These are phyloP conservation scores for Acanthamoeba royreba DNA, from an alignment of 208 protist species.

Conservation along the genomic window DNA sequence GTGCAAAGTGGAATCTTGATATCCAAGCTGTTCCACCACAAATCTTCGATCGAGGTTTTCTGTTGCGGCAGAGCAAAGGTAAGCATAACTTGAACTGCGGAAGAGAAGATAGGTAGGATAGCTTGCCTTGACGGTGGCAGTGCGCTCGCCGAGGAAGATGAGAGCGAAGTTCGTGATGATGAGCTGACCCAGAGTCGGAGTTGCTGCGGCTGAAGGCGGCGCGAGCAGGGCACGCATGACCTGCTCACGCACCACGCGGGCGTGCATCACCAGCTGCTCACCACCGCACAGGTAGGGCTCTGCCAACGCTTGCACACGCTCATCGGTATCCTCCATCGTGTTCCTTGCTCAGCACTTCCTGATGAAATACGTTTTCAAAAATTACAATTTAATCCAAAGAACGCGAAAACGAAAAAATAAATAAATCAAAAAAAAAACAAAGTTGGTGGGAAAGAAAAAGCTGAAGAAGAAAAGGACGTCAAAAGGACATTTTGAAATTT, in stretches of 20 bases:
- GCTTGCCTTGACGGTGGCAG: neutral
- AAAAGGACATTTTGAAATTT: too few relatives aligned
- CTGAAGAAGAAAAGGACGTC: too few relatives aligned
- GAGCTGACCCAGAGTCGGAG: neutral
- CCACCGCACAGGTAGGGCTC: neutral
- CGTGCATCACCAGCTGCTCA: neutral
- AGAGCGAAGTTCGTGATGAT: conserved; percentile 31
- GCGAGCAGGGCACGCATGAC: neutral
- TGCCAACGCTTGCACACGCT: neutral
- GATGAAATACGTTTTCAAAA: too few relatives aligned
- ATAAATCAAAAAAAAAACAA: too few relatives aligned
- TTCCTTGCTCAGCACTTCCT: too few relatives aligned
- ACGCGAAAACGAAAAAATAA: too few relatives aligned
- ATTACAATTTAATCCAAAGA: too few relatives aligned
- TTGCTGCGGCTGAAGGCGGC: neutral
- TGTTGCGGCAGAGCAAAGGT: neutral
- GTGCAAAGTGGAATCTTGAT: neutral
- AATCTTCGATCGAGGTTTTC: neutral
- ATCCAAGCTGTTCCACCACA: neutral
- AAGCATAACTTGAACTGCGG: neutral
- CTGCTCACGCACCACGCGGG: neutral
- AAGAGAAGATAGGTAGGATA: neutral
- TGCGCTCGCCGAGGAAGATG: neutral
- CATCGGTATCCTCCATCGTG: neutral
- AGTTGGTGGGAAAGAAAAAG: too few relatives aligned